Evolutionary conservation across 2,329 filamentous ascomycete species (phyloP), one percentile per base, ranked within the genome.

Genomic region (Xylariomycetidae sp.): DNA sequence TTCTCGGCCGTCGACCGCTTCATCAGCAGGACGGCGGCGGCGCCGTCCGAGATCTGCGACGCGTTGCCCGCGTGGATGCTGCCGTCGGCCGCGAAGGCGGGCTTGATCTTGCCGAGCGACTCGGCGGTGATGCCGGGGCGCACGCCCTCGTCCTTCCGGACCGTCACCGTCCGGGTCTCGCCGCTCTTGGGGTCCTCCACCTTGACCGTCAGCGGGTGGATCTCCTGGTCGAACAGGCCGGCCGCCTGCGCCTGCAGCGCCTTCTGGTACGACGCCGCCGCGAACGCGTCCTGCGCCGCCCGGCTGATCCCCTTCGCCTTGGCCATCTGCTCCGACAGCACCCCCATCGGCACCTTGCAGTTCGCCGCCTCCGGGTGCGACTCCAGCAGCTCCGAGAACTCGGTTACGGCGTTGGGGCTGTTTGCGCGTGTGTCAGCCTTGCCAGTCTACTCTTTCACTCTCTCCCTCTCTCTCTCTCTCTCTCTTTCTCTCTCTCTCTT

Each of bases 331-430:
- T 98, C 92, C 18, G 87, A 95, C 31, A 96, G 72, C 9, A 88
- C 76, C 50, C 90, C 90, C 92, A 96, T 96, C 59, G 88, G 82
- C 3, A 96, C 90, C 68, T 94, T 95, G 79, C 92, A 98, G 74
- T 95, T 93, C 53, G 84, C 84, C 16, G 89, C 76, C 57, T 92
- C 82, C 44, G 78, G 73, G 69, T 90, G 75, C 51, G 69, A 75
- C 57, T 95, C 85, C 44, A 96, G 79, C 33, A 86, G 74, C 31
- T 94, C 86, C 19, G 85, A 92, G 74, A 96, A 95, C 64, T 96
- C 92, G 42, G 81, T 77, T 12, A 96, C 90, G 41, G 92, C 92
- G 27, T 70, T 72, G 16, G 90, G 89, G 20, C 81, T 84, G 48
- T n/a, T n/a, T n/a, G n/a, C n/a, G n/a, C n/a, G n/a, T n/a, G n/a